Percentiles rank a stretch among this genome's conserved stretches.
phyloP scores from a whole-genome alignment of 169 alveolate species.

The Eimeria falciformis region DNA sequence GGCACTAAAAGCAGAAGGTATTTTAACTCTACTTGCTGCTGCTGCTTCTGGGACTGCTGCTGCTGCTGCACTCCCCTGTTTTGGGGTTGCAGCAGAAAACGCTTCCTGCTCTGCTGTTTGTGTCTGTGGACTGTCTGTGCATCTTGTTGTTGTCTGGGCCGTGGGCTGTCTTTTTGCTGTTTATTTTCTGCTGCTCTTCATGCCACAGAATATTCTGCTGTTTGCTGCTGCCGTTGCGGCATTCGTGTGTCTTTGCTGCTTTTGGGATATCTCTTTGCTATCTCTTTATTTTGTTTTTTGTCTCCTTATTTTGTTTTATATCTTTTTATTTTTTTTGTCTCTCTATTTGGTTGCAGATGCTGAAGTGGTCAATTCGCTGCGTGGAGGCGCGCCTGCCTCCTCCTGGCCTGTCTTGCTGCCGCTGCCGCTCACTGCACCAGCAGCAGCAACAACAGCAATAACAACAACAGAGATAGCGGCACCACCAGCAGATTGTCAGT shows the following conservation, averaged over 20 bases:
- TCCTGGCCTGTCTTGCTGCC: constrained; percentile 32
- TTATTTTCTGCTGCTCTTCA: no score
- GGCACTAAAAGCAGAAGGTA: constrained; percentile 61
- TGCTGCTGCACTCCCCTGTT: constrained; percentile 17
- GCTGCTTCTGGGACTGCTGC: constrained; percentile 16
- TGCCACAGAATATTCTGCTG: neutral
- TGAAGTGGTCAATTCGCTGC: neutral
- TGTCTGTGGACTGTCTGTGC: neutral
- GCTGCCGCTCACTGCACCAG: constrained; percentile 38
- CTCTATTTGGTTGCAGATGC: constrained; percentile 61
- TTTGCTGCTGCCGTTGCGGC: constrained; percentile 25
- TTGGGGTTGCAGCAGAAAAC: neutral
- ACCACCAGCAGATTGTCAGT: constrained; percentile 36
- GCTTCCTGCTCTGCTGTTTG: neutral
- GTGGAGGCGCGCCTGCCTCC: constrained; percentile 35
- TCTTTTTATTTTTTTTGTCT: no score
- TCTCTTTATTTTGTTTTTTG: no score
- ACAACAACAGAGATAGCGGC: neutral
- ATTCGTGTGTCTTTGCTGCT: neutral
- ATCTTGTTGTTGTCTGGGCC: neutral
- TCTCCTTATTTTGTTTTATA: no score
- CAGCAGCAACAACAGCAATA: neutral
- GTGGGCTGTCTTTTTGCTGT: neutral
- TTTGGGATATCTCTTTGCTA: no score
- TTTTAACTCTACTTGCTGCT: no score